phyloP scores from a whole-genome alignment of 2,329 filamentous ascomycete genomes.

The Parastagonospora avenae region DNA sequence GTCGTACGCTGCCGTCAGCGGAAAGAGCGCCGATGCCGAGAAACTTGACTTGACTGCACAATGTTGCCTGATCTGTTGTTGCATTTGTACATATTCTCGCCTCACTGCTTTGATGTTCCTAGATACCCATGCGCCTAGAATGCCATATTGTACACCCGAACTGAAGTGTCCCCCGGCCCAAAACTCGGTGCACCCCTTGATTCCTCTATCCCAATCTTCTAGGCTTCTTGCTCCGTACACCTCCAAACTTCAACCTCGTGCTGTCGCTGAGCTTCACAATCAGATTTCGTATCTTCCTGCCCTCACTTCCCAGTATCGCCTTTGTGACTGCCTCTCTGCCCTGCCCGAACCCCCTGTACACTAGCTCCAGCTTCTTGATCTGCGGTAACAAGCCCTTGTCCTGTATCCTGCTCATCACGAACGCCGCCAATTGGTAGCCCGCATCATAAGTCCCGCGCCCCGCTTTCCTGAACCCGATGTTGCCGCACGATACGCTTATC shows the following conservation, averaged over 20 bases:
- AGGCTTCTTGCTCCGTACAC: constrained; percentile 81
- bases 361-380: constrained; percentile 78
- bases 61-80: constrained; percentile 5
- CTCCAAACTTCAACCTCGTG: constrained; percentile 94
- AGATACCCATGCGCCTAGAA: constrained; percentile 21
- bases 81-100: constrained; percentile 7
- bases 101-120: constrained; percentile 4
- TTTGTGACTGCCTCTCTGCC: constrained; percentile 91
- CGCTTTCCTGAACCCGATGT: constrained; percentile 88
- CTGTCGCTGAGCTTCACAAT: constrained; percentile 82
- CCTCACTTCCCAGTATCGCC: constrained; percentile 85
- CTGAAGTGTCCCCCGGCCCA: not conserved
- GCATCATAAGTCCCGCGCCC: constrained; percentile 85
- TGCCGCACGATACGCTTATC: constrained; percentile 79
- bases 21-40: constrained; percentile 53
- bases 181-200: too few relatives aligned
- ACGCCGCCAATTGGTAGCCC: constrained; percentile 85
- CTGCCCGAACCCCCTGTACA: constrained; percentile 81
- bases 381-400: constrained; percentile 78
- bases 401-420: constrained; percentile 81
- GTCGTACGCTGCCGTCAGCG: constrained; percentile 50
- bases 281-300: constrained; percentile 72
- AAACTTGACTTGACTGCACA: constrained; percentile 39
- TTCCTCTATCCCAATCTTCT: constrained; percentile 72
- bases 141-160: constrained; percentile 27